Percentiles rank a stretch among this genome's conserved stretches.
Conservation (phyloP, 768 basidiomycete genomes). For the Cystoderma amianthinum region DNA sequence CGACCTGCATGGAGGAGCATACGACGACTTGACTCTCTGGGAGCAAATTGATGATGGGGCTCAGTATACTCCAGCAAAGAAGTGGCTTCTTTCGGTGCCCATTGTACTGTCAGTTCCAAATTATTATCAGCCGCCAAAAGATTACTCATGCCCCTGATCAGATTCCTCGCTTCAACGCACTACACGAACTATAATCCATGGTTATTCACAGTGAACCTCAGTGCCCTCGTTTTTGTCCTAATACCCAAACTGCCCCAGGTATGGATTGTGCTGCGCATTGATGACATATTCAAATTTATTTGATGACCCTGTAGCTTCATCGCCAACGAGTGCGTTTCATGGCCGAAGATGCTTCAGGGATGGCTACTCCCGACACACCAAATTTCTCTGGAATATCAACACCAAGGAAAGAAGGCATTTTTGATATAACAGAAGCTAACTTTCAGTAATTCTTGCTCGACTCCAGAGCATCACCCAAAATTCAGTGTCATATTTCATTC, state of each 20-base stretch:
- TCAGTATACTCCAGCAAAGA: constrained; percentile 97
- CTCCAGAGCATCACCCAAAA: background rate
- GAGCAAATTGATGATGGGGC: constrained; percentile 99
- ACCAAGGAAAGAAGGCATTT: constrained; percentile 22
- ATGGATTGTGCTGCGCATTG: constrained; percentile 14
- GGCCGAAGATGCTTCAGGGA: constrained; percentile 55
- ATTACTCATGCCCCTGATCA: constrained; percentile 19
- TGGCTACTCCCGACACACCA: constrained; percentile 59
- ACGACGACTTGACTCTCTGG: constrained; percentile 97
- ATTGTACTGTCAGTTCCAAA: constrained; percentile 66
- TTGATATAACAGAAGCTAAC: constrained; percentile 41
- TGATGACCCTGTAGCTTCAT: constrained; percentile 48
- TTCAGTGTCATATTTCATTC: background rate
- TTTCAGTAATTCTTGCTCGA: constrained; percentile 21
- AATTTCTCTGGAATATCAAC: constrained; percentile 49
- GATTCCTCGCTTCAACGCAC: constrained; percentile 95
- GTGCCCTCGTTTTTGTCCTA: constrained; percentile 71
- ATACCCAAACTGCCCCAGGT: constrained; percentile 97
- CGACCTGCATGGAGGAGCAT: constrained; percentile 84
- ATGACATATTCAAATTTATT: constrained; percentile 1
- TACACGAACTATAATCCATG: constrained; percentile 97
- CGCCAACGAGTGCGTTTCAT: constrained; percentile 79
- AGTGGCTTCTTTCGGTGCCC: constrained; percentile 90
- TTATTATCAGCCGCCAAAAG: background rate
- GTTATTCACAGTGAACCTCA: constrained; percentile 86